Evolutionary conservation across 768 basidiomycete species (phyloP), one percentile per base, ranked within the genome.

Genomic region (Trametes cubensis): DNA sequence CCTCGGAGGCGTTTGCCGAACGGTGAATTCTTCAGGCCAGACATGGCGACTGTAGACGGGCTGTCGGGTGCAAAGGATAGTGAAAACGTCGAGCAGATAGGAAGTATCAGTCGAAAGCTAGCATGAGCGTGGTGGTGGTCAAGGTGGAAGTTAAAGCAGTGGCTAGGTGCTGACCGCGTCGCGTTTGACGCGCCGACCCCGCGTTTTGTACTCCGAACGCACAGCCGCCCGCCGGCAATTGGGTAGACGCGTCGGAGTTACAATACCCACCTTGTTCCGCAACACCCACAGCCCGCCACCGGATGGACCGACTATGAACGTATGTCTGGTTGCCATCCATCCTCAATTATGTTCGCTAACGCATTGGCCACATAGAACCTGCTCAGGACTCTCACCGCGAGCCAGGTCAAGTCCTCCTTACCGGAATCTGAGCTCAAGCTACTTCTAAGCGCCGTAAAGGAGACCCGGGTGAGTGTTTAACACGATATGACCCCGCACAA

Each of bases 1-100:
- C 87, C 87, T 45, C 90, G 85, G n/a, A 92, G 80, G 14, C 90
- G 85, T 71, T 92, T 92, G 45, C 89, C 90, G 75, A 90, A 92
- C 1, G 88, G 88, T 69, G 90, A 91, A 75, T 92, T 91, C 79
- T 89, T 90, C 76, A 92, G 82, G 58, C 84, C 84, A 60, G 89
- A 86, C 89, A 90, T 90, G 61, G 60, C 55, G 21, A 65, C 48
- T 50, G 55, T 28, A 56, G n/a, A 30, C 26, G 55, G 58, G 48
- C 46, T 63, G 60, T 58, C 53, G 55, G 42, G 25, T 30, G 64
- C 57, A 47, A 64, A 15, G 41, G 59, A 52, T 48, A 56, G 66
- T 61, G 65, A 66, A 46, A 64, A 60, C 58, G 65, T 60, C 49
- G 54, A 66, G 65, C 62, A 67, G 58, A 64, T 61, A 61, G 44